Evolutionary conservation across 2,329 filamentous ascomycete species (phyloP), one percentile per base, ranked within the genome.

Genomic region (Thermothelomyces thermophilus): DNA sequence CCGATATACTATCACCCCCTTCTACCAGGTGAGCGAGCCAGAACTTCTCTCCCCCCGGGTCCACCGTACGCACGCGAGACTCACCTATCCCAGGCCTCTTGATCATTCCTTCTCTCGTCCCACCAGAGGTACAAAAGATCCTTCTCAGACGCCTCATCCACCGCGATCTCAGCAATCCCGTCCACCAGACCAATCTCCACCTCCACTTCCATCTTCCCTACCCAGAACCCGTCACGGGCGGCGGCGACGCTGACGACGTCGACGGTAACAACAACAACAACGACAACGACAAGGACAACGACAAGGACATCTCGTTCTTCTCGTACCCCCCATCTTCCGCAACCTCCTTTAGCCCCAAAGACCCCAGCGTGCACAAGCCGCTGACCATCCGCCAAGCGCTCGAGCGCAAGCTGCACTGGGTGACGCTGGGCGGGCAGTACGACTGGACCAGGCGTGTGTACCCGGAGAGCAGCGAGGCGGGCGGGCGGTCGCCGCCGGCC

Each of bases 381-480:
- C 72, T 96, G 9, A 76, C 79, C 2, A 73, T 86, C 46, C 73
- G 78, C 42, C 83, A 84, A 61, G 80, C 91, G 26, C 73, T 97
- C 37, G 79, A 83, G 50, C 86, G 84, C 55, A 90, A 87, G 54
- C 77, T 97, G 20, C 88, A 91, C 58, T 98, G 93, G 93, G 80
- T 94, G 36, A 97, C 91, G 0, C 78, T 98, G 2, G 93, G 93
- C 43, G 91, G 90, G 0, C 93, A 97, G 66, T 97, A 97, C 66
- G 87, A 97, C 70, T 97, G 91, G 93, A 94, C 90, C 0, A 79
- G 81, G 50, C 90, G 95, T 58, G 71, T 80, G 11, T 97, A 97
- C 63, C 90, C 90, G 0, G 36, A 35, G 33, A 14, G 6, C 5
- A 45, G 3, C 26, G 20, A 3, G 42, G 13, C 3, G 39, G 65